Evolutionary conservation across 768 basidiomycete genomes (phyloP).

Genomic region (Agaricus sinodeliciosus): DNA sequence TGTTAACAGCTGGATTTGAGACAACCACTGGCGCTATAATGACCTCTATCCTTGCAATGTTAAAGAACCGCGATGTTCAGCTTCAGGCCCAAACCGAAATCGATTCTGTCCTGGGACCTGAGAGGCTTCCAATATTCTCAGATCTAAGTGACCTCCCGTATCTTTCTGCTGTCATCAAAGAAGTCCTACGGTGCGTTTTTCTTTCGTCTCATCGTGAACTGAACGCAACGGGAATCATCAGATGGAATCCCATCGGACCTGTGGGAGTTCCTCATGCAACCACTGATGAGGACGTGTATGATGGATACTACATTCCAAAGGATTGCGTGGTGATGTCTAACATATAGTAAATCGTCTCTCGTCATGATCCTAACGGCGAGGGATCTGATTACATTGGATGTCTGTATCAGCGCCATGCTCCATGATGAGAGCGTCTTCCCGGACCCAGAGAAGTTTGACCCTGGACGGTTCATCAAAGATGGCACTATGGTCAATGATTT

Average conservation of each 20-base stretch:
- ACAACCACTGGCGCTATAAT: slow-evolving; percentile 10
- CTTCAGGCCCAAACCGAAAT: slow-evolving; percentile 23
- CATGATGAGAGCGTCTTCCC: slow-evolving; percentile 43
- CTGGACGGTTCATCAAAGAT: slow-evolving; percentile 27
- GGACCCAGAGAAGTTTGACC: slow-evolving; percentile 40
- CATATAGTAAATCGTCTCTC: slow-evolving; percentile 27
- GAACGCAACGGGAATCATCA: not conserved
- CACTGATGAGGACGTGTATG: slow-evolving; percentile 26
- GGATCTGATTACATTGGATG: not conserved
- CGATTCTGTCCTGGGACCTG: slow-evolving; percentile 21
- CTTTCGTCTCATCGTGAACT: not conserved
- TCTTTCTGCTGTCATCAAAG: slow-evolving; percentile 11
- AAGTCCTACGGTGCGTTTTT: slow-evolving; percentile 6
- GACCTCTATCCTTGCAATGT: slow-evolving; percentile 25
- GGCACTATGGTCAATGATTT: not conserved
- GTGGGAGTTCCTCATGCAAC: slow-evolving; percentile 24
- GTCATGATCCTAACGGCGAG: not conserved
- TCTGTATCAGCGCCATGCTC: slow-evolving; percentile 36
- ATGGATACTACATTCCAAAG: slow-evolving; percentile 29
- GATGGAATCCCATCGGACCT: slow-evolving; percentile 5
- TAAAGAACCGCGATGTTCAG: slow-evolving; percentile 23
- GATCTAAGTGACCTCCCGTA: slow-evolving; percentile 20
- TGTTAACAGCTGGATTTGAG: not conserved
- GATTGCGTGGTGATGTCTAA: slow-evolving; percentile 37
- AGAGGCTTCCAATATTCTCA: slow-evolving; percentile 19